Conservation (phyloP, 2,329 filamentous ascomycete species). For the Cryphonectria japonica region DNA sequence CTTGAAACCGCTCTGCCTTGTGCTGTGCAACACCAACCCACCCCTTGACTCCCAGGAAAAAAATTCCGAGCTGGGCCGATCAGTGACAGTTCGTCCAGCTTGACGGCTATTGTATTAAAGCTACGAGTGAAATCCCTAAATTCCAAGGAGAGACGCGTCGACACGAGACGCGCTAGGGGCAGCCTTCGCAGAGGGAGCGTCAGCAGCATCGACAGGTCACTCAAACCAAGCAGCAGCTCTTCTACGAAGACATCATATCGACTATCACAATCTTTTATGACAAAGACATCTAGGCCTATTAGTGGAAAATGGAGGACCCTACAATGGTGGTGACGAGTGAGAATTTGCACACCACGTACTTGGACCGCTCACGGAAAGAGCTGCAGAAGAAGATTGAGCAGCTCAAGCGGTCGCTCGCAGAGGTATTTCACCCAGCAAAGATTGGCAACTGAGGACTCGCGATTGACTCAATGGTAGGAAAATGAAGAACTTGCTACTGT, state of each 20-base stretch:
- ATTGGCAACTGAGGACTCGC: slow-evolving; percentile 12
- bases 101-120: not conserved
- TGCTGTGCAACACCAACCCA: slow-evolving; percentile 21
- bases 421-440: slow-evolving; percentile 40
- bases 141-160: slow-evolving; percentile 11
- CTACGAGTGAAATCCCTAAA: not conserved
- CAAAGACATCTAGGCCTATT: not conserved
- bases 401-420: slow-evolving; percentile 54
- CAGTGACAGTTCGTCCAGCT: not conserved
- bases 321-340: slow-evolving; percentile 39
- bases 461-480: slow-evolving; percentile 25
- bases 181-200: slow-evolving; percentile 36
- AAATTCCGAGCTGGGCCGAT: slow-evolving; percentile 12
- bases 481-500: not conserved
- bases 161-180: slow-evolving; percentile 31
- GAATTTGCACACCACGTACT: slow-evolving; percentile 52
- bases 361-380: slow-evolving; percentile 70
- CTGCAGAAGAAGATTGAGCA: slow-evolving; percentile 63
- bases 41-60: slow-evolving; percentile 14
- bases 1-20: slow-evolving; percentile 25
- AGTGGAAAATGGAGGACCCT: slow-evolving; percentile 37
- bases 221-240: not conserved
- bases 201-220: not conserved
- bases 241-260: not conserved
- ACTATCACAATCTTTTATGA: no score